Conservation (phyloP, 2,329 filamentous ascomycete species). For the Mycogone perniciosa region DNA sequence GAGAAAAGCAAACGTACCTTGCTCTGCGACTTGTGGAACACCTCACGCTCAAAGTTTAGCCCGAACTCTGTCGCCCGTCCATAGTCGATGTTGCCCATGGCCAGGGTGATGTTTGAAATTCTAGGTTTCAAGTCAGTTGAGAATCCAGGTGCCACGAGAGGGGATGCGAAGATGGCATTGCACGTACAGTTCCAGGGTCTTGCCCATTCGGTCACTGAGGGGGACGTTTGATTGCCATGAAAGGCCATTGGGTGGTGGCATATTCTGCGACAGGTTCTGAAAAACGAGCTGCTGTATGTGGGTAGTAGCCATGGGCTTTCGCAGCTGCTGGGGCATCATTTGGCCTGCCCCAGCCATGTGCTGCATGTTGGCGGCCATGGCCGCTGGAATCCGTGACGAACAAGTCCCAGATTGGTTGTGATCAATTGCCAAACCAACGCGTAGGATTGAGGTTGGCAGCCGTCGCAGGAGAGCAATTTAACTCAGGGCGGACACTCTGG, state of each 20-base stretch:
- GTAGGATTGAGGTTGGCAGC: background rate
- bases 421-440: background rate
- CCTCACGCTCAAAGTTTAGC: constrained; percentile 42
- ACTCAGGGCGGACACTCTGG: background rate
- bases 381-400: constrained; percentile 28
- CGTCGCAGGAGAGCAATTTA: background rate
- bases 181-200: constrained; percentile 38
- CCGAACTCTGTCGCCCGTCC: constrained; percentile 37
- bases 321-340: constrained; percentile 40
- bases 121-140: constrained; percentile 25
- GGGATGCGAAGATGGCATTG: background rate
- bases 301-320: constrained; percentile 22
- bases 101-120: constrained; percentile 46
- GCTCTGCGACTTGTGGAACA: constrained; percentile 39
- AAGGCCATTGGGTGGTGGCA: constrained; percentile 24
- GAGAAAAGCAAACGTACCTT: constrained; percentile 35
- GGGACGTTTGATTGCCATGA: constrained; percentile 35
- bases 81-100: constrained; percentile 35
- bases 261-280: constrained; percentile 31
- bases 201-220: constrained; percentile 36
- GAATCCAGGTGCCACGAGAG: background rate
- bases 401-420: constrained; percentile 17
- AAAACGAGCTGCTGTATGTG: constrained; percentile 36
- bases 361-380: constrained; percentile 56
- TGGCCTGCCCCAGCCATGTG: constrained; percentile 46